Evolutionary conservation across 768 basidiomycete species (phyloP).

Genomic region (Calocera cornea): DNA sequence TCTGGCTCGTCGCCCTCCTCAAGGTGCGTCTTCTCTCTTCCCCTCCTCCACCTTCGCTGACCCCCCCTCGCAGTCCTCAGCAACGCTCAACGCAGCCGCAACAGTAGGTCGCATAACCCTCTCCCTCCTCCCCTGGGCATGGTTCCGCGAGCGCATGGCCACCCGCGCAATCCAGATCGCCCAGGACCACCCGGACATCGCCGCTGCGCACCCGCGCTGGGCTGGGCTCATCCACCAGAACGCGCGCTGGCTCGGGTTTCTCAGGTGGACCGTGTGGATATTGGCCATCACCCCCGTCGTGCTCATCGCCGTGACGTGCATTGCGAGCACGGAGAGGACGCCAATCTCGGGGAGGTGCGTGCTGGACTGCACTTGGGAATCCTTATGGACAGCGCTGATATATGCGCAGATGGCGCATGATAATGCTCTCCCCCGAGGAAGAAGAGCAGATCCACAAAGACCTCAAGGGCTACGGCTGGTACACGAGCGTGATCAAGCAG

Average conservation of each 20-base stretch:
- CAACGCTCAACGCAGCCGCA: conserved; percentile 55
- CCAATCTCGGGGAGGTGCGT: conserved; percentile 75
- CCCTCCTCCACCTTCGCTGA: neutral
- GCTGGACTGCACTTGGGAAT: neutral
- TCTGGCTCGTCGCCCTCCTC: conserved; percentile 38
- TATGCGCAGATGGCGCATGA: conserved; percentile 60
- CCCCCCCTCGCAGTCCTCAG: conserved; percentile 41
- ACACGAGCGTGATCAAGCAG: conserved; percentile 64
- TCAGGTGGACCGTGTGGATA: neutral
- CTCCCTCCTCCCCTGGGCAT: conserved; percentile 57
- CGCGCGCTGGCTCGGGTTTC: conserved; percentile 19
- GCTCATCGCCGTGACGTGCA: conserved; percentile 52
- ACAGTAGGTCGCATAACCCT: conserved; percentile 58
- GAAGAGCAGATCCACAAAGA: conserved; percentile 78
- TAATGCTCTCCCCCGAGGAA: conserved; percentile 82
- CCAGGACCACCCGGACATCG: conserved; percentile 7
- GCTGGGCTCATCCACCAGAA: conserved; percentile 5
- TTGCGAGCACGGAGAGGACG: conserved; percentile 62
- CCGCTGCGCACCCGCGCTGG: conserved; percentile 1
- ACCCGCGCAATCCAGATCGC: neutral
- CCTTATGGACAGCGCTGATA: neutral
- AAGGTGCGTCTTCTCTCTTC: conserved; percentile 37
- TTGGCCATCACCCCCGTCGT: conserved; percentile 48
- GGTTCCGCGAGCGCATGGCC: conserved; percentile 25
- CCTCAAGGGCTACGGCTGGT: conserved; percentile 78